Base-by-base conservation (phyloP, 176 grass and related monocot genomes). In the Echinochloa phyllopogon region DNA sequence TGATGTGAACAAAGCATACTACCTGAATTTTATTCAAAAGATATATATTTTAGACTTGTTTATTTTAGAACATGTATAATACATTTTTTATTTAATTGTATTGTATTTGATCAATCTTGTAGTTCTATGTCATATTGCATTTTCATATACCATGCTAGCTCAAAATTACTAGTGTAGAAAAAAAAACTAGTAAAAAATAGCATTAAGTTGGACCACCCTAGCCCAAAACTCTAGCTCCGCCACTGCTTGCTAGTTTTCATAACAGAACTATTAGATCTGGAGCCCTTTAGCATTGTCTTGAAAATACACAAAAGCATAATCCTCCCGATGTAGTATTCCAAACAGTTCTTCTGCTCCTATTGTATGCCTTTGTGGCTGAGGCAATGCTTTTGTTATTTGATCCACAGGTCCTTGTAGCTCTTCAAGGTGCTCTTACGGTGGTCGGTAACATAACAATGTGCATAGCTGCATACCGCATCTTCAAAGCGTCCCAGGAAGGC, bases 381-480 rank as follows among this genome's bases (percentile, higher is more conserved):
- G 24, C 0, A 12, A 10, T 84, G 18, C 14, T 47, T 79, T 53
- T 18, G 7, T 13, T 47, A 12, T 21, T 40, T 44, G n/a, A 3
- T 66, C 20, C 5, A 4, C 38, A 98, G 96, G 69, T 95, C 65
- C 88, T 98, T 87, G 96, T 98, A 49, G 96, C 96, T 8, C 45
- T 98, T 75, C 96, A 98, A 83, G 91, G 93, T 20, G 91, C 86
- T 20, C 74, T 98, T 10, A 95, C 96, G 16, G 87, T 93, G 52
- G 85, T 95, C 23, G 96, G 96, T 49, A 98, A 98, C 87, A 84
- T 83, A 60, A 95, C 96, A 48, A 98, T 98, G 93, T 88, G 91
- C 77, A 90, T 95, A 84, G 96, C 96, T 47, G 93, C 93, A 55
- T 98, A 87, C 79, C 89, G 93, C 45, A 95, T 98, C 85, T 98